phyloP scores from a whole-genome alignment of 2,329 filamentous ascomycete genomes.

The Stromatinia cepivora region DNA sequence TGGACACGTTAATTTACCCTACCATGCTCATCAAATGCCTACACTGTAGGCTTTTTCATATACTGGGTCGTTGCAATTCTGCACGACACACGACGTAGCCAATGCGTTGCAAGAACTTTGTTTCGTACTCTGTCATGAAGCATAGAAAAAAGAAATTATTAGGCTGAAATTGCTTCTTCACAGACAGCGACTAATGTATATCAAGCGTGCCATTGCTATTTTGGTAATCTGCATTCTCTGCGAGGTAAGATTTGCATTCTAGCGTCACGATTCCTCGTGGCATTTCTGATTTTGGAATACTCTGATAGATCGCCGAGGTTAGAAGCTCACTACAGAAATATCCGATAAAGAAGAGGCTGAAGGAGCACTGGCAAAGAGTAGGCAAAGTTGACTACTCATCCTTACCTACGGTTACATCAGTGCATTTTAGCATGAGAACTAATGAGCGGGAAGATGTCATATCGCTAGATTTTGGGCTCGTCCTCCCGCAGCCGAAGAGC shows the following conservation, averaged over 20 bases:
- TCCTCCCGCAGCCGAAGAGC: slow-evolving; percentile 18
- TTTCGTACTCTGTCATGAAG: slow-evolving; percentile 2
- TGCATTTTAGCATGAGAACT: slow-evolving; percentile 14
- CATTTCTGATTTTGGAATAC: background rate
- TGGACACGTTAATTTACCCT: background rate
- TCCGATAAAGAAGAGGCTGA: background rate
- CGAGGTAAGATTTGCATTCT: background rate
- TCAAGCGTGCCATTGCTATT: background rate
- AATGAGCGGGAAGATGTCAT: slow-evolving; percentile 20
- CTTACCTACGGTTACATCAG: slow-evolving; percentile 15
- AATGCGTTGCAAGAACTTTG: slow-evolving; percentile 17
- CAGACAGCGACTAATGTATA: slow-evolving; percentile 1
- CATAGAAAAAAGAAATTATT: slow-evolving; percentile 3
- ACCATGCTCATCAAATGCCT: background rate
- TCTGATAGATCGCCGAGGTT: slow-evolving; percentile 8
- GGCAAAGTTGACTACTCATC: slow-evolving; percentile 19
- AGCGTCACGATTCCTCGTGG: background rate
- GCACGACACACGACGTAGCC: slow-evolving; percentile 16
- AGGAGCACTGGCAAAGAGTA: slow-evolving; percentile 13
- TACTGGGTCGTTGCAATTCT: slow-evolving; percentile 1
- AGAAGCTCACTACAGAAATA: background rate
- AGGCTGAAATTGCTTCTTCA: slow-evolving; percentile 15
- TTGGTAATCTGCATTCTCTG: background rate
- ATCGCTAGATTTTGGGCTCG: background rate
- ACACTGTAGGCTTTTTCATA: background rate